Percentiles rank a stretch among this genome's conserved stretches.
These are phyloP conservation scores for Elaeis oleifera DNA, from an alignment of 202 grass and related monocot genomes.

Conservation along the genomic window DNA sequence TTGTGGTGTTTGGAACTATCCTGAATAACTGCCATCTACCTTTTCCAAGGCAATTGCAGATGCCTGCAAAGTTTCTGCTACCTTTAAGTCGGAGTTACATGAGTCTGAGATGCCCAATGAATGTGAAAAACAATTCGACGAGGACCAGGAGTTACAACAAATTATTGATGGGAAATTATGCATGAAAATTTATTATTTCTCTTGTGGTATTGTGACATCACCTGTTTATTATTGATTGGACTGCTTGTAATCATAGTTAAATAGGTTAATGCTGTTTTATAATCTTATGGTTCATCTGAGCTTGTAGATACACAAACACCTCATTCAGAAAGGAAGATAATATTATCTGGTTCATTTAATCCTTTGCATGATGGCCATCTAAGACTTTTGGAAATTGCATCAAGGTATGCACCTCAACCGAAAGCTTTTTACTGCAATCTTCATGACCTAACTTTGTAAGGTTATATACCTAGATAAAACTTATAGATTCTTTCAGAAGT, in stretches of 20 bases:
- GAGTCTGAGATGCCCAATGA: conserved; percentile 63
- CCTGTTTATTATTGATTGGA: too few relatives aligned
- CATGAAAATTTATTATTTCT: conserved; percentile 79
- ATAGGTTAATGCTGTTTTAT: too few relatives aligned
- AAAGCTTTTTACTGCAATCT: neutral
- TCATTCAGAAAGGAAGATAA: conserved; percentile 55
- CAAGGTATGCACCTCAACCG: conserved; percentile 31
- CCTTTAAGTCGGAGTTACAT: conserved; percentile 43
- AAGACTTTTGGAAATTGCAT: conserved; percentile 66
- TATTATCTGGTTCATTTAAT: conserved; percentile 96
- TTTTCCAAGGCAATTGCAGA: conserved; percentile 69
- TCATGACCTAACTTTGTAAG: neutral
- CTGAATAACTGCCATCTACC: conserved; percentile 2
- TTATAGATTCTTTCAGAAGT: neutral
- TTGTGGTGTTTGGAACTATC: conserved; percentile 1
- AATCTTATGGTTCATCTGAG: conserved; percentile 19
- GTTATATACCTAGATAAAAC: neutral
- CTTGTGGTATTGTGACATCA: conserved; percentile 31
- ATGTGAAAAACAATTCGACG: conserved; percentile 52
- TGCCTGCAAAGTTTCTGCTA: conserved; percentile 58
- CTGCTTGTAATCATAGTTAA: too few relatives aligned
- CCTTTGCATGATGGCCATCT: conserved; percentile 97
- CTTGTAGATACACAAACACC: conserved; percentile 35
- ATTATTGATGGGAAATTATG: conserved; percentile 83
- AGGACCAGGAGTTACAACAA: conserved; percentile 78